A percentile compares a stretch with the other conserved stretches of the same genome.
Conservation (phyloP, 2,329 filamentous ascomycete genomes). For the Zopfia rhizophila region DNA sequence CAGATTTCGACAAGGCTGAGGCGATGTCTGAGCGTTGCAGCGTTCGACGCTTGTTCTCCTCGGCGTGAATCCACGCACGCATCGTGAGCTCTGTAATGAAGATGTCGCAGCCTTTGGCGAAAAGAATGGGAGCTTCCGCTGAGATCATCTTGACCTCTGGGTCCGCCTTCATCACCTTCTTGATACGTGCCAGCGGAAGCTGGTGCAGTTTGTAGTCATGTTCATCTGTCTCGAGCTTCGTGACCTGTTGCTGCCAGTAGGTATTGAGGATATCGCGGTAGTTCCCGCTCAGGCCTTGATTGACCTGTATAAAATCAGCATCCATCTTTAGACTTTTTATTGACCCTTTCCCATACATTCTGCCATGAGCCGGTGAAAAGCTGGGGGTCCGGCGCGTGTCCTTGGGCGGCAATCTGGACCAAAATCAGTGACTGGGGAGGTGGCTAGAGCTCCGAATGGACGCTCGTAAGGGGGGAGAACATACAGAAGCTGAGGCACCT, state of each 20-base stretch:
- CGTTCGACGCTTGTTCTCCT: slow-evolving; percentile 97
- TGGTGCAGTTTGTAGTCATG: slow-evolving; percentile 99
- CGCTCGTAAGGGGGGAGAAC: slow-evolving; percentile 47
- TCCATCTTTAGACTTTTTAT: slow-evolving; percentile 3
- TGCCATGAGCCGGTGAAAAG: slow-evolving; percentile 95
- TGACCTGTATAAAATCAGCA: slow-evolving; percentile 70
- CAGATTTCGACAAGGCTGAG: slow-evolving; percentile 92
- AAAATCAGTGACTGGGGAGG: slow-evolving; percentile 41
- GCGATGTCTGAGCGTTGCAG: slow-evolving; percentile 97
- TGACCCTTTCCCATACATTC: slow-evolving; percentile 69
- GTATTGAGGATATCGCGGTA: slow-evolving; percentile 98
- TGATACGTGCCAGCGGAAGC: slow-evolving; percentile 95
- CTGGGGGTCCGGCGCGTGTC: slow-evolving; percentile 87
- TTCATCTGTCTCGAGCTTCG: slow-evolving; percentile 90
- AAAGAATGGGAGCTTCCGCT: slow-evolving; percentile 95
- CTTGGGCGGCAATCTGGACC: slow-evolving; percentile 81
- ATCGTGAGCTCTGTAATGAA: slow-evolving; percentile 99
- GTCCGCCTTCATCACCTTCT: slow-evolving; percentile 99
- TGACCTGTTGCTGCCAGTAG: slow-evolving; percentile 99
- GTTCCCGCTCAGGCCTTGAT: slow-evolving; percentile 89
- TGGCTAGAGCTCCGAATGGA: slow-evolving; percentile 20
- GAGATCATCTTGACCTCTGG: slow-evolving; percentile 99
- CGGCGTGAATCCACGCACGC: slow-evolving; percentile 99
- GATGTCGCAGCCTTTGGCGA: slow-evolving; percentile 98
- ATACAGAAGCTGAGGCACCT: slow-evolving; percentile 77